phyloP scores from a whole-genome alignment of 345 rosid genomes.

The Theobroma cacao region DNA sequence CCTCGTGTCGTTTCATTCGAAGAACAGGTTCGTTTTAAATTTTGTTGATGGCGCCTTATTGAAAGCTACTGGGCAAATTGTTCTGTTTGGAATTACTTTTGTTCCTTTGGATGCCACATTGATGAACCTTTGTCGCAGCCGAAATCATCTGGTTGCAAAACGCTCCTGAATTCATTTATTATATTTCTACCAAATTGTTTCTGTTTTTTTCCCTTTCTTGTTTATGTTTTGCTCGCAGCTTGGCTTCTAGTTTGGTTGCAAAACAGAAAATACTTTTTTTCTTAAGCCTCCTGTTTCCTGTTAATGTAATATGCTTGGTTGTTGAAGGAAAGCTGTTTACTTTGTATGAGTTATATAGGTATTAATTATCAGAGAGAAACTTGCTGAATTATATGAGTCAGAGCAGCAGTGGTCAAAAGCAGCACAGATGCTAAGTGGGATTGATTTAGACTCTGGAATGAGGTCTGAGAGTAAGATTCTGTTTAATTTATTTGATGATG shows the following conservation, averaged over 20 bases:
- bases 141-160: background rate
- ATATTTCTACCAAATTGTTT: background rate
- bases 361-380: slow-evolving; percentile 88
- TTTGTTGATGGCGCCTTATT: background rate
- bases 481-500: background rate
- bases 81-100: background rate
- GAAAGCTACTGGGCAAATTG: background rate
- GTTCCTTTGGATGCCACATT: background rate
- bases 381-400: slow-evolving; percentile 85
- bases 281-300: background rate
- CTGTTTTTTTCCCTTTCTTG: background rate
- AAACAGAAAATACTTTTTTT: background rate
- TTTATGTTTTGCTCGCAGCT: background rate
- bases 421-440: slow-evolving; percentile 98
- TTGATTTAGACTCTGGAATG: slow-evolving; percentile 94
- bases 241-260: background rate
- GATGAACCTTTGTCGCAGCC: background rate
- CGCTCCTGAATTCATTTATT: background rate
- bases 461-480: slow-evolving; percentile 48
- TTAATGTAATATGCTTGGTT: background rate
- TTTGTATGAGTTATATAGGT: slow-evolving; percentile 44
- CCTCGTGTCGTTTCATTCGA: slow-evolving; percentile 97
- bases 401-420: slow-evolving; percentile 97
- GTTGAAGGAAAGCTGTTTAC: background rate
- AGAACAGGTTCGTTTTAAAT: slow-evolving; percentile 66